Conservation (phyloP, 768 basidiomycete species). For the Mrakia blollopis region DNA sequence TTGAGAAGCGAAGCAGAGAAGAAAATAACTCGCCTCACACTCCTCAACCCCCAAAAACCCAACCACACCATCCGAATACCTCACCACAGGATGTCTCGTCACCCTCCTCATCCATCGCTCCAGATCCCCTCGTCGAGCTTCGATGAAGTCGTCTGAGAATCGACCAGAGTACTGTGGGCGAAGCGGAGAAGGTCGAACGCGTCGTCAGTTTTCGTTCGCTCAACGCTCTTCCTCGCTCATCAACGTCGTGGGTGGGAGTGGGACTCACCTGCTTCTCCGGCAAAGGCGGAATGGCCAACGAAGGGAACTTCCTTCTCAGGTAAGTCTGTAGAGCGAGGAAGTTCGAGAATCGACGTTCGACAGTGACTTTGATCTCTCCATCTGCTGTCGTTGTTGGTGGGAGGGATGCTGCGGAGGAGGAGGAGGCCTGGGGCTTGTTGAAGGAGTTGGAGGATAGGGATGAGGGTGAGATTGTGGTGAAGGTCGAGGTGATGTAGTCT, state of each 20-base stretch:
- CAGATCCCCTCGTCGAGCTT: conserved; percentile 72
- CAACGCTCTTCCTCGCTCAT: too few species aligned
- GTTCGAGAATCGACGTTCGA: conserved; percentile 76
- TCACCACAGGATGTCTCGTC: conserved; percentile 67
- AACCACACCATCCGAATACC: conserved; percentile 71
- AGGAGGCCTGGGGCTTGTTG: too few species aligned
- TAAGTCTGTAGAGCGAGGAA: conserved; percentile 73
- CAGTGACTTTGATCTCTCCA: conserved; percentile 37
- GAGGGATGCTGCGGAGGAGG: conserved; percentile 38
- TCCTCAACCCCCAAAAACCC: conserved; percentile 74
- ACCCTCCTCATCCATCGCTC: conserved; percentile 69
- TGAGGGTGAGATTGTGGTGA: conserved; percentile 38
- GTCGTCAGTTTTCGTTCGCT: too few species aligned
- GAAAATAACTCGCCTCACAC: conserved; percentile 57
- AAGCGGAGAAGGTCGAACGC: too few species aligned
- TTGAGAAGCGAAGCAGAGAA: background rate
- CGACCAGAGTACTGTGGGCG: conserved; percentile 58
- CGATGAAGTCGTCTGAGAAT: conserved; percentile 75
- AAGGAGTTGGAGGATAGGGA: background rate
- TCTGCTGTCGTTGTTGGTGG: background rate
- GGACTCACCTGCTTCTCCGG: conserved; percentile 62
- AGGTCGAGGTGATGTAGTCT: conserved; percentile 67
- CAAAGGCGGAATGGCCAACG: conserved; percentile 70
- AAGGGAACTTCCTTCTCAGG: conserved; percentile 63
- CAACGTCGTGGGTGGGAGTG: too few species aligned